Conservation (phyloP, 345 rosid species). For the Syzygium jambos region DNA sequence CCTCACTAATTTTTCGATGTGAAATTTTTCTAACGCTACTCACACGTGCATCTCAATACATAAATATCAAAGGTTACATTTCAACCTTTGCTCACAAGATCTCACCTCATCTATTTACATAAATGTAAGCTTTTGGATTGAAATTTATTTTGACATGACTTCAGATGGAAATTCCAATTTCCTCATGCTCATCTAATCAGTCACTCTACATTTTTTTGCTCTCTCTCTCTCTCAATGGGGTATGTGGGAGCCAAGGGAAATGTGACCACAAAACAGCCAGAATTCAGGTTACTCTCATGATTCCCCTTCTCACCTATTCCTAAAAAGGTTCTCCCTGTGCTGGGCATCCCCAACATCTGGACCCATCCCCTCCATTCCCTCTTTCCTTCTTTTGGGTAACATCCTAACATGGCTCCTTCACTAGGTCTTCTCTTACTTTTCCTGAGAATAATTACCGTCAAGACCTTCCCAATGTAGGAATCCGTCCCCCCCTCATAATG, state of each 20-base stretch:
- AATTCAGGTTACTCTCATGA: not conserved
- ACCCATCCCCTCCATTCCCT: slow-evolving; percentile 22
- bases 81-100: too few relatives aligned
- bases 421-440: not conserved
- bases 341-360: slow-evolving; percentile 15
- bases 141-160: not conserved
- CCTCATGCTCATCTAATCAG: not conserved
- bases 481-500: not conserved
- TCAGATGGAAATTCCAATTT: not conserved
- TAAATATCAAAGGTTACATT: not conserved
- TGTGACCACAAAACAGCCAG: not conserved
- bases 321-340: not conserved
- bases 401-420: slow-evolving; percentile 40
- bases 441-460: not conserved
- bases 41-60: not conserved
- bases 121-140: not conserved
- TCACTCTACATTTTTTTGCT: not conserved
- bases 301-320: not conserved
- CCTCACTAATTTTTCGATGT: not conserved
- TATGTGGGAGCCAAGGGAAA: not conserved
- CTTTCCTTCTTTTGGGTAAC: slow-evolving; percentile 33
- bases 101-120: not conserved
- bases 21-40: not conserved
- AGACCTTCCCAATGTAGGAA: not conserved
- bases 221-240: not conserved